Base-by-base conservation (phyloP, 805 yeast genomes). In the Lipomyces oligophaga region DNA sequence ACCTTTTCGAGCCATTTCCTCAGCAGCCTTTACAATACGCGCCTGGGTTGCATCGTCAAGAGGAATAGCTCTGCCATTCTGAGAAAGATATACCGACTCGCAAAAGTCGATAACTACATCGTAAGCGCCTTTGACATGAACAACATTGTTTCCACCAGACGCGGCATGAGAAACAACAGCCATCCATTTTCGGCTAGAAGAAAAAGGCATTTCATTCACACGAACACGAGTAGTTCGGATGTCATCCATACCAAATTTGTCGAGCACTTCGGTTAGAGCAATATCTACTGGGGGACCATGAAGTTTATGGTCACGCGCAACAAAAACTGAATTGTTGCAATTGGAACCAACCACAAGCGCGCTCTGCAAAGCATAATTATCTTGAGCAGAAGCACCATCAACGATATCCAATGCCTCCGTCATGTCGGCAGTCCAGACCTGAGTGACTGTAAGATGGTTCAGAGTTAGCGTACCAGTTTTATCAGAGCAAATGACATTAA, bases 271-370 rank as follows among this genome's bases (percentile, higher is more conserved):
- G 45, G 88, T 71, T 34, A 93, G 71, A 0, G 98, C 97, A 58
- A 89, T 80, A 68, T 93, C 98, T 11, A 96, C 87, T 32, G 98
- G 95, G 65, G 90, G 93, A 22, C 98, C 98, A 31, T 45, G 52
- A 15, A 36, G 39, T 30, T 48, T 49, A n/a, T 41, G 49, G 22
- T 48, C 48, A 7, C 41, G 47, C 5, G 41, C 43, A 30, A 28
- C 52, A 19, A 19, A 47, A 30, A 45, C 44, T 4, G 54, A 45
- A 40, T 54, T 55, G 35, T 55, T 69, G 57, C 73, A 69, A 32
- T 63, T 63, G 57, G 62, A 61, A 58, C 80, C 90, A 38, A 79
- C 70, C 10, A 93, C 73, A 95, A 96, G 87, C 11, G 86, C 58
- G 10, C 38, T 39, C 24, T 34, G 34, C 24, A 49, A 45, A 4